Evolutionary conservation across 2,329 filamentous ascomycete genomes (phyloP), one percentile per base, ranked within the genome.

Genomic region (Blastomyces emzantsi): DNA sequence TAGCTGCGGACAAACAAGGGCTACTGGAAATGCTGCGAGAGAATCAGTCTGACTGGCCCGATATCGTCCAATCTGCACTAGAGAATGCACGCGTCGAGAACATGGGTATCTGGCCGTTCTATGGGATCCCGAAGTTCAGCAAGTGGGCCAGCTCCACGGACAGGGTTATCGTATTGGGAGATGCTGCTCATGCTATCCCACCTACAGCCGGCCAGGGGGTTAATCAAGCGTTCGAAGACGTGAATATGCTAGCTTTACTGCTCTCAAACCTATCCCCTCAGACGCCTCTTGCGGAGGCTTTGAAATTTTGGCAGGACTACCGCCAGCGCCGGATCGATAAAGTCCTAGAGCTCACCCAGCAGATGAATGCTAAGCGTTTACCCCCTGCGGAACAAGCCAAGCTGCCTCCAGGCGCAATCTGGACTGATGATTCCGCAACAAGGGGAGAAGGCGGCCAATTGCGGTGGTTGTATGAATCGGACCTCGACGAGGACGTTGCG

Each of bases 121-220:
- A 79, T 63, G 69, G 77, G 1, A 73, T 83, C 1, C 81, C 81
- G 0, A 77, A 76, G 66, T 74, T 83, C 0, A 74, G 77, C 1
- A 71, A 68, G 0, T 83, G 81, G 81, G 67, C 69, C 0, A 81
- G 79, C 1, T 66, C 69, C 0, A 63, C 68, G 6, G 67, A 71
- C 0, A 71, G 75, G 0, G 77, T 81, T 4, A 69, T 81, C 2
- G 77, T 84, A 43, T 72, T 85, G 0, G 86, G 85, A 17, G 85
- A 88, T 68, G 84, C 85, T 0, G 86, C 85, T 0, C 85, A 88
- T 69, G 85, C 84, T 0, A 82, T 82, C 49, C 83, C 84, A 0
- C 85, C 85, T 0, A 82, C 84, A 49, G 82, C 85, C 52, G 85
- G 84, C 0, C 80, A 84, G 1, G 85, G 85, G 2, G 81, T 82